A percentile compares a stretch with the other conserved stretches of the same genome.
These are phyloP conservation scores for Collybia mongolica DNA, from an alignment of 768 basidiomycete genomes.

Conservation along the genomic window DNA sequence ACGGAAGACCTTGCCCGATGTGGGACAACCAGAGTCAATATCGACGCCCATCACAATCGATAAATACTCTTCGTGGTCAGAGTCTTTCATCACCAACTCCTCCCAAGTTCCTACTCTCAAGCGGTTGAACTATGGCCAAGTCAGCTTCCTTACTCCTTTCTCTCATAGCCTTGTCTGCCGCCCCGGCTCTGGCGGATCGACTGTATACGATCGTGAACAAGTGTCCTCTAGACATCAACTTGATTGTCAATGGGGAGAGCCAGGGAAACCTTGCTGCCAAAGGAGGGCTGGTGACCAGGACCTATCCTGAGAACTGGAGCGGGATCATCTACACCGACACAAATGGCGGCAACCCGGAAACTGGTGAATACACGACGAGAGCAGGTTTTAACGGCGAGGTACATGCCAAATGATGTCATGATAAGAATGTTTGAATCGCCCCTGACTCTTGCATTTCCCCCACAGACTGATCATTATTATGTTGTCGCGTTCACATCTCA, in stretches of 20 bases:
- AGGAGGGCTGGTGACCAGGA: constrained; percentile 2
- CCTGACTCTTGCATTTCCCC: neutral
- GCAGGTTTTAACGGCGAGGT: constrained; percentile 27
- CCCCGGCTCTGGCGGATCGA: constrained; percentile 3
- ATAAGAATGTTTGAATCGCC: neutral
- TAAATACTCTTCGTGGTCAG: no score
- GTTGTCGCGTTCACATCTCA: constrained; percentile 25
- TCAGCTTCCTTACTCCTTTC: neutral
- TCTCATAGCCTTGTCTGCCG: neutral
- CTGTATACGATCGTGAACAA: constrained; percentile 13
- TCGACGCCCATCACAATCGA: no score
- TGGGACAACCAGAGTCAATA: no score
- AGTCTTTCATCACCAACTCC: no score
- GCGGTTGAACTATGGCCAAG: no score
- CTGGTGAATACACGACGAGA: constrained; percentile 19
- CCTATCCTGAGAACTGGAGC: constrained; percentile 17
- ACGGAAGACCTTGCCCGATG: no score
- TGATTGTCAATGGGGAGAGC: constrained; percentile 5
- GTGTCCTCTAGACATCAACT: constrained; percentile 7
- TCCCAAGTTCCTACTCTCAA: no score
- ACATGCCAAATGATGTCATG: neutral
- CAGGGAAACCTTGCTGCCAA: constrained; percentile 6
- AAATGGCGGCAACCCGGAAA: constrained; percentile 20
- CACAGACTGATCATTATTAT: constrained; percentile 25
- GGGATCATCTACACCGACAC: constrained; percentile 25